Percentiles rank a stretch among this genome's conserved stretches.
These are phyloP conservation scores for Chaetomium tenue DNA, from an alignment of 495 filamentous ascomycete genomes.

Conservation along the genomic window DNA sequence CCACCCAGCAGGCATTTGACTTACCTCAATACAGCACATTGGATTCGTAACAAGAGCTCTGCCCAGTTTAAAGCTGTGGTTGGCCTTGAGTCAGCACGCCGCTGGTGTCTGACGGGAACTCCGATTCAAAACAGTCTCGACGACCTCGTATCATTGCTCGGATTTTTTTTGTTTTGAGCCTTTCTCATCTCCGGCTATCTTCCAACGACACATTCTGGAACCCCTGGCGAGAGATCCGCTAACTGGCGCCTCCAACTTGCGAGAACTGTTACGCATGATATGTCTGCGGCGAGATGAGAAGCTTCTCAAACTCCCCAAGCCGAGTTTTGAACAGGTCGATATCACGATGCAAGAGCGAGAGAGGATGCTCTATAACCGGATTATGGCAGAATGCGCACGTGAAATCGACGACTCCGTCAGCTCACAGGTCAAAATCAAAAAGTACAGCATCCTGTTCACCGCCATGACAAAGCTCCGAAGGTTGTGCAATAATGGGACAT, in stretches of 20 bases:
- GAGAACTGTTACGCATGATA: neutral
- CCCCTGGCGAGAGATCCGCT: neutral
- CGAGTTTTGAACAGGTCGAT: neutral
- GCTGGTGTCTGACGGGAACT: constrained; percentile 23
- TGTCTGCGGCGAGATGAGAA: constrained; percentile 1
- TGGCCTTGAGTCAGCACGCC: neutral
- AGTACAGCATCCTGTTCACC: neutral
- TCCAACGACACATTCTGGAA: neutral
- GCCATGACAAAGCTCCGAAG: neutral
- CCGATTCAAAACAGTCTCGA: constrained; percentile 20
- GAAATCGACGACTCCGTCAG: neutral
- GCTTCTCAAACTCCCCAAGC: neutral
- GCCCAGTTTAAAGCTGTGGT: constrained; percentile 20
- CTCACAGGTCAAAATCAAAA: neutral
- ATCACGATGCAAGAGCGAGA: neutral
- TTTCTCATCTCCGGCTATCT: neutral
- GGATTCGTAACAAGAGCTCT: constrained; percentile 11
- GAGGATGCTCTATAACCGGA: neutral
- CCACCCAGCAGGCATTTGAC: neutral
- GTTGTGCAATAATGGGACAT: neutral
- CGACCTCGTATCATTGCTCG: constrained; percentile 14
- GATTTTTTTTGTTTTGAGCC: neutral
- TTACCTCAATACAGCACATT: constrained; percentile 11
- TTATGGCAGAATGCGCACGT: neutral
- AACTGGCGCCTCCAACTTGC: neutral